Evolutionary conservation across 306 rosid species (phyloP).

Genomic region (Carpinus fangiana): DNA sequence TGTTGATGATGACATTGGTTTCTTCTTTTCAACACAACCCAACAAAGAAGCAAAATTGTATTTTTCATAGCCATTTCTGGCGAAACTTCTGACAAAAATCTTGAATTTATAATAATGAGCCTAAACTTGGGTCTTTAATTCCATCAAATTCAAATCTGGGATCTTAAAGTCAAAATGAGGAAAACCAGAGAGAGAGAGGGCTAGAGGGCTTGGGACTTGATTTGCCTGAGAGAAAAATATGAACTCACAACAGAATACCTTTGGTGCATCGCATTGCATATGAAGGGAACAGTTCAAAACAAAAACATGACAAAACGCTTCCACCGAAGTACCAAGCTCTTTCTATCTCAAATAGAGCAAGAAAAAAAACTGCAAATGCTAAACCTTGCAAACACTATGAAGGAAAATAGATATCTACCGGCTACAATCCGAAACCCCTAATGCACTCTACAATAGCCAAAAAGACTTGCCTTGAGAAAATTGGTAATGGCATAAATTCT

Average conservation of each 20-base stretch:
- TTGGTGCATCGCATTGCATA: not conserved
- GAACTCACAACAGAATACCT: not conserved
- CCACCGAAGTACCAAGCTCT: slow-evolving; percentile 5
- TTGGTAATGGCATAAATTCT: slow-evolving; percentile 13
- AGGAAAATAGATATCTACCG: slow-evolving; percentile 12
- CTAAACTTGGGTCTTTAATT: too few relatives aligned
- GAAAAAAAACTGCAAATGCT: not conserved
- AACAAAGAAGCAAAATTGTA: too few relatives aligned
- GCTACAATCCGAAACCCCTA: slow-evolving; percentile 1
- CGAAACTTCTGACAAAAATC: too few relatives aligned
- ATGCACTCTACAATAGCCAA: slow-evolving; percentile 38
- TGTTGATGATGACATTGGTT: too few relatives aligned
- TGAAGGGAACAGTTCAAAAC: slow-evolving; percentile 15
- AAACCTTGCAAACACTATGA: slow-evolving; percentile 8
- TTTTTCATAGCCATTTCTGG: too few relatives aligned
- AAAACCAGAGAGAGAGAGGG: too few relatives aligned
- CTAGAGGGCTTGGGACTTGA: too few relatives aligned
- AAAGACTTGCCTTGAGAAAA: slow-evolving; percentile 33
- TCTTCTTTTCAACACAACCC: too few relatives aligned
- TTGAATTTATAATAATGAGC: too few relatives aligned
- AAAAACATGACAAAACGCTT: slow-evolving; percentile 2
- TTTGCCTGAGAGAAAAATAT: too few relatives aligned
- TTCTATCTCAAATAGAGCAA: slow-evolving; percentile 12
- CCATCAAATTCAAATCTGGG: too few relatives aligned
- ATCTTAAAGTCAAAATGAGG: too few relatives aligned